Evolutionary conservation across 805 yeast genomes (phyloP).

Genomic region (Crinitomyces ghanaensis): DNA sequence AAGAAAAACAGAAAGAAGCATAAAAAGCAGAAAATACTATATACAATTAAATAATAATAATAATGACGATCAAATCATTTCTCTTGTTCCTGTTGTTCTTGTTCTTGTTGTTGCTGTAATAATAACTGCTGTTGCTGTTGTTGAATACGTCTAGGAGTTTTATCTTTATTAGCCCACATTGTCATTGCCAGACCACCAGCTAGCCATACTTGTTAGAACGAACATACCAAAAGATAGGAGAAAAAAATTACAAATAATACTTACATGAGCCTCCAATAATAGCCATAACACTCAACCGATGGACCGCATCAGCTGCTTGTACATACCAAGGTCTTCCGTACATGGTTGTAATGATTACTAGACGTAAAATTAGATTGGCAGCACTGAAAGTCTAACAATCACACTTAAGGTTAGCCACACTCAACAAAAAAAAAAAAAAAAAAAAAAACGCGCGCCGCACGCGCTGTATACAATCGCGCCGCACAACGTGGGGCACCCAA

Average conservation of each 20-base stretch:
- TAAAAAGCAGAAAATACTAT: constrained; percentile 4
- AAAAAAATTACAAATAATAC: constrained; percentile 13
- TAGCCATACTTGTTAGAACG: constrained; percentile 23
- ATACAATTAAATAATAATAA: too few species aligned
- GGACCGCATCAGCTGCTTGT: constrained; percentile 57
- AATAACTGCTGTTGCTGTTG: too few species aligned
- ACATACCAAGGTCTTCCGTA: constrained; percentile 56
- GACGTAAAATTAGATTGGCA: too few species aligned
- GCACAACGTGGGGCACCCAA: too few species aligned
- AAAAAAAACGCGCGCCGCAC: too few species aligned
- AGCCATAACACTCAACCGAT: constrained; percentile 59
- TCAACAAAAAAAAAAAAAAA: too few species aligned
- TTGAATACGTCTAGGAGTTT: not conserved
- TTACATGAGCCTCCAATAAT: constrained; percentile 42
- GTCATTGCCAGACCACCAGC: constrained; percentile 41
- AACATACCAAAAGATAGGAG: not conserved
- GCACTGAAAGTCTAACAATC: too few species aligned
- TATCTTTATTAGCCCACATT: constrained; percentile 39
- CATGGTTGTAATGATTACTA: too few species aligned
- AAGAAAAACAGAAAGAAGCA: constrained; percentile 8
- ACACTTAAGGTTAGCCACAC: too few species aligned
- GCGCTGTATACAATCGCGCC: too few species aligned
- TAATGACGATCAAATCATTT: too few species aligned
- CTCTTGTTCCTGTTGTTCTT: not conserved
- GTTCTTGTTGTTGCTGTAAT: not conserved